phyloP scores from a whole-genome alignment of 768 basidiomycete genomes.

The Leccinellum rugosiceps region DNA sequence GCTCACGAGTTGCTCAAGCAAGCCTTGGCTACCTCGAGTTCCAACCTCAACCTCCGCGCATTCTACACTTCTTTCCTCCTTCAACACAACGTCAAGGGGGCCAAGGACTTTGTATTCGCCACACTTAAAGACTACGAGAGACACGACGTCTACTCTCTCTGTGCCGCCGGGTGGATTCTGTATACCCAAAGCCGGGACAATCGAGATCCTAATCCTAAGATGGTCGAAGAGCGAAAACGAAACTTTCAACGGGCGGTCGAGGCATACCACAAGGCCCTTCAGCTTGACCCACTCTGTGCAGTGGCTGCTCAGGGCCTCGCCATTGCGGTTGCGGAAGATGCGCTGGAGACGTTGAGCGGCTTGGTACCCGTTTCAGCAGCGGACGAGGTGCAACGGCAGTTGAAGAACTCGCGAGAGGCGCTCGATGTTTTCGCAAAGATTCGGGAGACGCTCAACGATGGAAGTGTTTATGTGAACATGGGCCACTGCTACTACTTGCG shows the following conservation, averaged over 20 bases:
- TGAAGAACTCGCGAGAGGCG: slow-evolving; percentile 81
- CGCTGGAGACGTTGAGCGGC: slow-evolving; percentile 65
- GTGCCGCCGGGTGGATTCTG: slow-evolving; percentile 82
- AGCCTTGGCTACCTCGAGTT: slow-evolving; percentile 71
- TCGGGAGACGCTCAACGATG: slow-evolving; percentile 76
- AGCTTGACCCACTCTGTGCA: slow-evolving; percentile 80
- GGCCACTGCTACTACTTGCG: slow-evolving; percentile 92
- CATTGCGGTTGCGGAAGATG: slow-evolving; percentile 91
- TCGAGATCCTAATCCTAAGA: slow-evolving; percentile 56
- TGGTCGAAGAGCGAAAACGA: slow-evolving; percentile 60
- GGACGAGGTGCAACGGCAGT: slow-evolving; percentile 64
- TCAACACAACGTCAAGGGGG: slow-evolving; percentile 66
- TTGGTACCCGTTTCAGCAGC: slow-evolving; percentile 43
- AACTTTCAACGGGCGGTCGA: slow-evolving; percentile 83
- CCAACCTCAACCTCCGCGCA: slow-evolving; percentile 84
- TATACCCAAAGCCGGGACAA: slow-evolving; percentile 86
- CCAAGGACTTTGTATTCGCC: slow-evolving; percentile 86
- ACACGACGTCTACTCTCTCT: slow-evolving; percentile 88
- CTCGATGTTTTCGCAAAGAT: slow-evolving; percentile 88
- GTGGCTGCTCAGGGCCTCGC: slow-evolving; percentile 95
- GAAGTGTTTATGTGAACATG: slow-evolving; percentile 92
- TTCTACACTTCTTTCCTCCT: slow-evolving; percentile 93
- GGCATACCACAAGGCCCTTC: slow-evolving; percentile 89
- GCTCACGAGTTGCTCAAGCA: slow-evolving; percentile 91
- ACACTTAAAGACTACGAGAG: slow-evolving; percentile 85